phyloP scores from a whole-genome alignment of 179 eudicot species.

The Beta macrorhiza region DNA sequence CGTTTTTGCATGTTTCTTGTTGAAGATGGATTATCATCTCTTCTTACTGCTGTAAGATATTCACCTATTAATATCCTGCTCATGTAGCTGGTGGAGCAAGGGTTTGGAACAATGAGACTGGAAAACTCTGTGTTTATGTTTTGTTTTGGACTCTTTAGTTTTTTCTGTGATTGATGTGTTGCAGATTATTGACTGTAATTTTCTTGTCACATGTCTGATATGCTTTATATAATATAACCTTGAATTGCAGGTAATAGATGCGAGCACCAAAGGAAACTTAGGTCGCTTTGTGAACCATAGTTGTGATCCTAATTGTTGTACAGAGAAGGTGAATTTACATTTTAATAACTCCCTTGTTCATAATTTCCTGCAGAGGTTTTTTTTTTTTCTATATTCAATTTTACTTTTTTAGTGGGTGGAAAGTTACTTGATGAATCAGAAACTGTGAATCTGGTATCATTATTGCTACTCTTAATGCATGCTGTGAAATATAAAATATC shows the following conservation, averaged over 20 bases:
- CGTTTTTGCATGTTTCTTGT: neutral
- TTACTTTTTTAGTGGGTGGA: neutral
- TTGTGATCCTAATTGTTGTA: constrained; percentile 97
- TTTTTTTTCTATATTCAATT: neutral
- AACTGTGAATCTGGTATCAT: neutral
- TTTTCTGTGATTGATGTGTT: neutral
- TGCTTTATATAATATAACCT: neutral
- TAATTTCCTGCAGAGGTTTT: neutral
- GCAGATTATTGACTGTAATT: constrained; percentile 4
- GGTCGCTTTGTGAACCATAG: constrained; percentile 98
- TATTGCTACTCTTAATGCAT: neutral
- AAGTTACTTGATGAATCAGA: neutral
- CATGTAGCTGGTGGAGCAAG: neutral
- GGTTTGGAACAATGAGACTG: neutral
- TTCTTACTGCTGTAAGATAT: neutral
- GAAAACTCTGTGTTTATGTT: neutral
- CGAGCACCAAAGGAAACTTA: constrained; percentile 92
- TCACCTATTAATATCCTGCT: neutral
- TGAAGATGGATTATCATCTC: neutral
- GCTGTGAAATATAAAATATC: no score
- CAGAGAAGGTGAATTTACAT: constrained; percentile 71
- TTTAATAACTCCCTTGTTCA: neutral
- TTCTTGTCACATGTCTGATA: constrained; percentile 15
- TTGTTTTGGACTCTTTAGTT: neutral
- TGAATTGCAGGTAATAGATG: constrained; percentile 82